Evolutionary conservation across 345 rosid species (phyloP).

Genomic region (Gossypium thurberi): DNA sequence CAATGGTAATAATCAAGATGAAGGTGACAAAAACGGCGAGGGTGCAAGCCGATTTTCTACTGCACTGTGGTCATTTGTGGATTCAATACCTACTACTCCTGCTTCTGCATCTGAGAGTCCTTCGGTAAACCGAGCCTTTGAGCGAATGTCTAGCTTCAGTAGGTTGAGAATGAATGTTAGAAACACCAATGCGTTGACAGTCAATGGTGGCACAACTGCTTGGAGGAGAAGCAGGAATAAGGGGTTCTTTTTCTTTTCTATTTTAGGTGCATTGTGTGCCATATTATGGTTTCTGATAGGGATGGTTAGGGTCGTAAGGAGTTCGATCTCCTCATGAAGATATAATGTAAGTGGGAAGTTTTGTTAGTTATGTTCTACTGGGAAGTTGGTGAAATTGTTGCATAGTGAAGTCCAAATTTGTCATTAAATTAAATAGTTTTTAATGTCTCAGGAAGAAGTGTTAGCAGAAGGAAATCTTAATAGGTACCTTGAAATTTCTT

Average conservation of each 20-base stretch:
- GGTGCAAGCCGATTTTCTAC: constrained; percentile 50
- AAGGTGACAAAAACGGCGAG: constrained; percentile 21
- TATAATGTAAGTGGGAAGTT: constrained; percentile 3
- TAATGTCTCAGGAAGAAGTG: background rate
- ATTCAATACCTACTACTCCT: constrained; percentile 76
- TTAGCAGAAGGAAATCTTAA: background rate
- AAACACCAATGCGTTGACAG: constrained; percentile 16
- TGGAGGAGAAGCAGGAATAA: constrained; percentile 28
- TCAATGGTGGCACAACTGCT: constrained; percentile 19
- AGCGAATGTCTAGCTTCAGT: constrained; percentile 65
- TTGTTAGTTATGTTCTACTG: background rate
- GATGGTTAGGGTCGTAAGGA: constrained; percentile 34
- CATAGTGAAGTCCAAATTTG: background rate
- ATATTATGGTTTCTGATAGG: constrained; percentile 56
- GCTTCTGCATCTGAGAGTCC: constrained; percentile 79
- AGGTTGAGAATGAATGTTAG: constrained; percentile 35
- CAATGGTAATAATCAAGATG: constrained; percentile 24
- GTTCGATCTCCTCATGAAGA: constrained; percentile 23
- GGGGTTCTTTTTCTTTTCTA: constrained; percentile 41
- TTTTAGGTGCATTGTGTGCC: constrained; percentile 61
- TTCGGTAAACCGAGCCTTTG: constrained; percentile 51
- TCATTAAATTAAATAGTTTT: background rate
- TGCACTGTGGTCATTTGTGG: constrained; percentile 65
- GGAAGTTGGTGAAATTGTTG: background rate
- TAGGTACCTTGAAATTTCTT: background rate